These are phyloP conservation scores for Nigrograna mackinnonii DNA, from an alignment of 2,329 filamentous ascomycete genomes.

Conservation along the genomic window DNA sequence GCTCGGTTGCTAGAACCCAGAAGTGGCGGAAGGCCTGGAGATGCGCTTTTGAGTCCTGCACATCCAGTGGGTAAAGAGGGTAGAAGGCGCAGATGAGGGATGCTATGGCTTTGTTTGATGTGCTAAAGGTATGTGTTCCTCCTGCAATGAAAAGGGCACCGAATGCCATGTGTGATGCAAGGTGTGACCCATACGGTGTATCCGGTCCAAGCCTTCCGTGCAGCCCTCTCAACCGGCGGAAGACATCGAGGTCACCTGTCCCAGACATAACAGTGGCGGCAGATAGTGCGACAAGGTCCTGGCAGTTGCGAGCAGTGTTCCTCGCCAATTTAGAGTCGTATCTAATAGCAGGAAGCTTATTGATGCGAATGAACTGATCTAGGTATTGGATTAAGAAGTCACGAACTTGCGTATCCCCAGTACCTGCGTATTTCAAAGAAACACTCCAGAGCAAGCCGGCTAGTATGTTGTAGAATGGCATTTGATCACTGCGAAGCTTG, in stretches of 20 bases:
- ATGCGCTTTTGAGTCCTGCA: constrained; percentile 93
- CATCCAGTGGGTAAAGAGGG: constrained; percentile 83
- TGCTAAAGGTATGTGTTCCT: constrained; percentile 89
- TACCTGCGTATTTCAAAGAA: constrained; percentile 51
- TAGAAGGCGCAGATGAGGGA: constrained; percentile 91
- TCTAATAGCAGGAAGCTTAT: constrained; percentile 62
- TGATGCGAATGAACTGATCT: constrained; percentile 82
- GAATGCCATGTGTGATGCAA: constrained; percentile 90
- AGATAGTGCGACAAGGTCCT: constrained; percentile 83
- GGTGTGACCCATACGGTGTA: constrained; percentile 89
- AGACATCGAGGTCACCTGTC: constrained; percentile 83
- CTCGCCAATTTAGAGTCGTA: constrained; percentile 87
- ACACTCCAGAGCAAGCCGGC: constrained; percentile 81
- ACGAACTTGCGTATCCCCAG: constrained; percentile 66
- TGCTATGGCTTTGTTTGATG: constrained; percentile 83
- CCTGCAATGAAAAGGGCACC: constrained; percentile 90
- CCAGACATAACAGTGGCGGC: constrained; percentile 92
- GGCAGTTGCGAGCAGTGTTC: constrained; percentile 85
- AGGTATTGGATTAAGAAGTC: constrained; percentile 84
- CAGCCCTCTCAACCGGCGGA: constrained; percentile 82
- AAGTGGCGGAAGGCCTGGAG: constrained; percentile 96
- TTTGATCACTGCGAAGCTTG: constrained; percentile 75
- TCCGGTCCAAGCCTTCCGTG: constrained; percentile 85
- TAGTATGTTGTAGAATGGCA: constrained; percentile 91
- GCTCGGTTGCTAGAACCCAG: constrained; percentile 92